Evolutionary conservation across 768 basidiomycete species (phyloP).

Genomic region (Mycena alexandri): DNA sequence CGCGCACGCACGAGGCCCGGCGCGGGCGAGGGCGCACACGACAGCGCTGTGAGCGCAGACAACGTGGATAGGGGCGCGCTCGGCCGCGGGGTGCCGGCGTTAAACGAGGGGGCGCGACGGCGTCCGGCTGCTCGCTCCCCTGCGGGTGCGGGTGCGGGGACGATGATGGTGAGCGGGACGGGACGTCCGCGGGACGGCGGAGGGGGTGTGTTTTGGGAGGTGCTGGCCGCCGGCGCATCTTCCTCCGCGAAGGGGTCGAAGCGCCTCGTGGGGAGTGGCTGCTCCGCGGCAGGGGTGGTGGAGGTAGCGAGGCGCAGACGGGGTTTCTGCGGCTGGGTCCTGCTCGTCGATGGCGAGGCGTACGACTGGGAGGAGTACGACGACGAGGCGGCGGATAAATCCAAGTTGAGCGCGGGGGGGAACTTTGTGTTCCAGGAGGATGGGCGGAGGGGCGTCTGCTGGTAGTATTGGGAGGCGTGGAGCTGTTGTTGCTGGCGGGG

Average conservation of each 20-base stretch:
- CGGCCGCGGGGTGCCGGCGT: slow-evolving; percentile 28
- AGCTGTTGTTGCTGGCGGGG: not conserved
- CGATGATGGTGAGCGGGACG: not conserved
- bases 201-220: slow-evolving; percentile 19
- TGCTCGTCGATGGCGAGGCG: too few relatives aligned
- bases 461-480: too few relatives aligned
- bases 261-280: not conserved
- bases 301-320: slow-evolving; percentile 22
- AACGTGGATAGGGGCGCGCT: slow-evolving; percentile 6
- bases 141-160: not conserved
- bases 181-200: not conserved
- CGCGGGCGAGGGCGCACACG: not conserved
- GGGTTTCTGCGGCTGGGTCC: slow-evolving; percentile 14
- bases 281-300: too few relatives aligned
- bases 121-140: not conserved
- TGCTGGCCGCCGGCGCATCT: slow-evolving; percentile 2
- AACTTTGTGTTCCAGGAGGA: too few relatives aligned
- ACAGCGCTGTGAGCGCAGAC: not conserved
- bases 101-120: slow-evolving; percentile 34
- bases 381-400: too few relatives aligned
- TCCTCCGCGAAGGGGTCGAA: slow-evolving; percentile 36
- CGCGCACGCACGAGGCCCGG: not conserved
- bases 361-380: too few relatives aligned
- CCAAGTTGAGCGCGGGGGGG: not conserved
- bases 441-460: too few relatives aligned